These are phyloP conservation scores for Lupinus albus DNA, from an alignment of 306 rosid species.

Conservation along the genomic window DNA sequence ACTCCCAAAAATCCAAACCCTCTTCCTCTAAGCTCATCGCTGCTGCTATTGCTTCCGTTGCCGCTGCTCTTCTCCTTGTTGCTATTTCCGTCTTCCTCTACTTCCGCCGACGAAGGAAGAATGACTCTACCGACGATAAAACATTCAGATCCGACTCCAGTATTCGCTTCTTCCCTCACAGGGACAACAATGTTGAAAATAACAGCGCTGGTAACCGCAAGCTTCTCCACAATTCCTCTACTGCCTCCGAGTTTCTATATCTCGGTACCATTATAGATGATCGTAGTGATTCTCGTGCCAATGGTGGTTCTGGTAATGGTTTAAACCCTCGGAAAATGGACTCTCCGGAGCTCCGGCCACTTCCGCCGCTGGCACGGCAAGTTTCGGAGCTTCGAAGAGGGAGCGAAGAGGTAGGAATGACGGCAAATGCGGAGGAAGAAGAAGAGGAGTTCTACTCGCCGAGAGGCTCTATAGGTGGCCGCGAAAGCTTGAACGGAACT, in stretches of 20 bases:
- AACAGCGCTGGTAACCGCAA: slow-evolving; percentile 19
- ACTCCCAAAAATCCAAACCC: too few relatives aligned
- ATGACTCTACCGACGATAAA: too few relatives aligned
- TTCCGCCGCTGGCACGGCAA: slow-evolving; percentile 61
- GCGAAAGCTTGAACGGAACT: slow-evolving; percentile 35
- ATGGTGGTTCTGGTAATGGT: background rate
- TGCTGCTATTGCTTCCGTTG: too few relatives aligned
- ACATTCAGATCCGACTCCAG: slow-evolving; percentile 72
- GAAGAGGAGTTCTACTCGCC: slow-evolving; percentile 93
- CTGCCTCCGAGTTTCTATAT: slow-evolving; percentile 88
- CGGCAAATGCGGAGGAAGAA: slow-evolving; percentile 49
- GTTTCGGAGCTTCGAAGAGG: slow-evolving; percentile 29
- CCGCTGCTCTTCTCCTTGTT: too few relatives aligned
- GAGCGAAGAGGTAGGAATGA: slow-evolving; percentile 23
- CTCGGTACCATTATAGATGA: slow-evolving; percentile 79
- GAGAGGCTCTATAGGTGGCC: slow-evolving; percentile 63
- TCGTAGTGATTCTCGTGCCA: slow-evolving; percentile 34
- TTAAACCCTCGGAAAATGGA: slow-evolving; percentile 57
- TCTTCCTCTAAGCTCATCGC: too few relatives aligned
- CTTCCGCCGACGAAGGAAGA: too few relatives aligned
- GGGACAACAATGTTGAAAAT: background rate
- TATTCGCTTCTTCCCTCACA: slow-evolving; percentile 57
- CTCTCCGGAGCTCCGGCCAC: slow-evolving; percentile 69
- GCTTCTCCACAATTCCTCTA: slow-evolving; percentile 46
- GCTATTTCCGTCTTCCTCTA: background rate